Evolutionary conservation across 2,329 filamentous ascomycete genomes (phyloP).

Genomic region (Pseudonectria buxi): DNA sequence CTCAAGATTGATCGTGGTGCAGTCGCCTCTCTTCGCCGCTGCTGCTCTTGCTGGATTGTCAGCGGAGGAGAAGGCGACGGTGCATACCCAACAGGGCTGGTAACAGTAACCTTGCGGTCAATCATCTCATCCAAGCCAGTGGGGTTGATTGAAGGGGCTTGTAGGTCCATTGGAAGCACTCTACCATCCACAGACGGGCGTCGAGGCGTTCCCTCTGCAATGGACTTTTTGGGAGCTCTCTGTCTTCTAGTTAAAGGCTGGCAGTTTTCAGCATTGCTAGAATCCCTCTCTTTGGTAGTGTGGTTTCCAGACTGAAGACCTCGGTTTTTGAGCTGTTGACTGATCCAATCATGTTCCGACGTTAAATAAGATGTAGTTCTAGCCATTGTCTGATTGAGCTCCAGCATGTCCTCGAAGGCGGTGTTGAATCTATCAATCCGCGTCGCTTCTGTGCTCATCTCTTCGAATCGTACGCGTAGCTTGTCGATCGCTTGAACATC

Average conservation of each 20-base stretch:
- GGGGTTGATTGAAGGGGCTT: background rate
- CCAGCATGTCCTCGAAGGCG: slow-evolving; percentile 19
- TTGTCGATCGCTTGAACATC: slow-evolving; percentile 22
- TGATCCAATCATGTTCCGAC: slow-evolving; percentile 24
- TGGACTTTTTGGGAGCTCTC: too few species aligned
- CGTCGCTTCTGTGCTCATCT: slow-evolving; percentile 17
- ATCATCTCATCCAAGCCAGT: slow-evolving; percentile 5
- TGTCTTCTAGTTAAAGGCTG: too few species aligned
- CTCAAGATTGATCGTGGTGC: slow-evolving; percentile 31
- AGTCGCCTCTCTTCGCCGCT: slow-evolving; percentile 24
- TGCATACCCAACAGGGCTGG: slow-evolving; percentile 20
- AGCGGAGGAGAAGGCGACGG: slow-evolving; percentile 19
- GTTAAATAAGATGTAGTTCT: slow-evolving; percentile 23
- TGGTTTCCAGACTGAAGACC: too few species aligned
- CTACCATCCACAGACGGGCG: too few species aligned
- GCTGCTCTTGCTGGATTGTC: slow-evolving; percentile 32
- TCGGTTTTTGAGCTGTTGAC: slow-evolving; percentile 12
- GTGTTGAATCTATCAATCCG: slow-evolving; percentile 18
- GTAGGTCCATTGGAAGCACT: background rate
- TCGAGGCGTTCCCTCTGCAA: too few species aligned
- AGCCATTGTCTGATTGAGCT: slow-evolving; percentile 22
- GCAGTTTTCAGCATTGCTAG: too few species aligned
- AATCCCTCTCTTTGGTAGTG: too few species aligned
- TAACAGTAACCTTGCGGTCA: slow-evolving; percentile 27
- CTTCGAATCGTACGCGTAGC: slow-evolving; percentile 19